Percentiles rank a stretch among this genome's conserved stretches.
Evolutionary conservation across 805 yeast species (phyloP).

Genomic region (Metschnikowia henanensis): DNA sequence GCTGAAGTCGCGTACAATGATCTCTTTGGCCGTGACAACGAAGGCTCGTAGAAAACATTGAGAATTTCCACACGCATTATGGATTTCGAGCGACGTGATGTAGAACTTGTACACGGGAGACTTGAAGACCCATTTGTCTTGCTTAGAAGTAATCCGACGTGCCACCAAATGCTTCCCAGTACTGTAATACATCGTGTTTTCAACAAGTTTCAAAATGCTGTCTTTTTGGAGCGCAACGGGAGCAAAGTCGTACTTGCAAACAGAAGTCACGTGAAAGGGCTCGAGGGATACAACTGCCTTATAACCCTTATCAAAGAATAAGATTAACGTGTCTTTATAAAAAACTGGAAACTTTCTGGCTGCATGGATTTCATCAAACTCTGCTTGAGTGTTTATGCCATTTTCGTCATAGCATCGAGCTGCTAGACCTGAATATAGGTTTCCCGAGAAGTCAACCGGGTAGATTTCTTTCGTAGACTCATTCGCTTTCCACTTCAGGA

Average conservation of each 20-base stretch:
- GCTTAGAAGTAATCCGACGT: background rate
- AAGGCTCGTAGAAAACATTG: background rate
- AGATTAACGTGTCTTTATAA: background rate
- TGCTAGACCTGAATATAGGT: too few relatives aligned
- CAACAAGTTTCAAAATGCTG: background rate
- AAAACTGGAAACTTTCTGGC: background rate
- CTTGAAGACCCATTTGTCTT: conserved; percentile 1
- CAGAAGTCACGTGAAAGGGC: background rate
- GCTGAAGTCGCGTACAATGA: conserved; percentile 5
- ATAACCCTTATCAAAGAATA: conserved; percentile 2
- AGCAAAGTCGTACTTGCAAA: background rate
- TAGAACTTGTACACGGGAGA: conserved; percentile 3
- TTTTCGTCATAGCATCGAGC: background rate
- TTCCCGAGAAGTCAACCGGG: background rate
- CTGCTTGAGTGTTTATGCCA: background rate
- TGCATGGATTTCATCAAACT: background rate
- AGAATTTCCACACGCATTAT: background rate
- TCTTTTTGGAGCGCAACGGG: background rate
- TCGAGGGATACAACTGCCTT: background rate
- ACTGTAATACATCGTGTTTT: background rate
- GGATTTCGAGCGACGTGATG: background rate
- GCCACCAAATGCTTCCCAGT: background rate
- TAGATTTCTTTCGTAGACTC: background rate
- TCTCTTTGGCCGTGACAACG: conserved; percentile 9
- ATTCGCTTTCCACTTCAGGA: conserved; percentile 4